These are phyloP conservation scores for Exsudoporus frostii DNA, from an alignment of 768 basidiomycete genomes.

Conservation along the genomic window DNA sequence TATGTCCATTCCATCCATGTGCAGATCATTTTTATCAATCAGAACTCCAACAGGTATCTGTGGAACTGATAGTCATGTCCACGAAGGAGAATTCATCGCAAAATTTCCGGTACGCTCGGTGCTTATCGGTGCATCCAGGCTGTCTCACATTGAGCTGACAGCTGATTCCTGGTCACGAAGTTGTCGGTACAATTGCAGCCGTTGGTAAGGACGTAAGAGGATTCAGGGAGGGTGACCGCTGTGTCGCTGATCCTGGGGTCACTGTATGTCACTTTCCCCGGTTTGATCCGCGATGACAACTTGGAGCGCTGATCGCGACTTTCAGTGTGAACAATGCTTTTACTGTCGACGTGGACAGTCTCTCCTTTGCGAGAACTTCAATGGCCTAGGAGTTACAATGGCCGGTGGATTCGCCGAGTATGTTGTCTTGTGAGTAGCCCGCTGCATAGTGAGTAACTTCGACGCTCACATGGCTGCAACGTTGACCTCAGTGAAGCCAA, in stretches of 20 bases:
- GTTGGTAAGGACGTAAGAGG: conserved; percentile 75
- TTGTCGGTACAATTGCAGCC: conserved; percentile 64
- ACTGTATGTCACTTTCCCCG: conserved; percentile 43
- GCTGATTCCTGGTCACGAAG: conserved; percentile 70
- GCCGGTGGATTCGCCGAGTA: conserved; percentile 89
- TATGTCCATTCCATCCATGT: conserved; percentile 13
- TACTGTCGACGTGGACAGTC: conserved; percentile 78
- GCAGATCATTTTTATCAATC: background rate
- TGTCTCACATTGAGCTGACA: conserved; percentile 20
- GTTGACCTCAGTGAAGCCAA: conserved; percentile 47
- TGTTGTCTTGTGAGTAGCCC: conserved; percentile 61
- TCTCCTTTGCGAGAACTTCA: conserved; percentile 79
- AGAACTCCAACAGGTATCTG: conserved; percentile 40
- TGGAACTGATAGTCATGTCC: conserved; percentile 56
- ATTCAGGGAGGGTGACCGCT: conserved; percentile 71
- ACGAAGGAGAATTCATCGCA: conserved; percentile 59
- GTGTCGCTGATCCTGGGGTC: conserved; percentile 74
- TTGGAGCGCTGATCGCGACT: background rate
- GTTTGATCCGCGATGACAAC: background rate
- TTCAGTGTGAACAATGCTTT: conserved; percentile 76
- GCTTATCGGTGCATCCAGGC: background rate
- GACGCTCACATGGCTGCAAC: background rate
- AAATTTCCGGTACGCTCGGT: conserved; percentile 42
- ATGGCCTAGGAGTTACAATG: conserved; percentile 68
- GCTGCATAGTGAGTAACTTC: no score